Conservation (phyloP, 2,329 filamentous ascomycete species). For the Clonostachys rhizophaga region DNA sequence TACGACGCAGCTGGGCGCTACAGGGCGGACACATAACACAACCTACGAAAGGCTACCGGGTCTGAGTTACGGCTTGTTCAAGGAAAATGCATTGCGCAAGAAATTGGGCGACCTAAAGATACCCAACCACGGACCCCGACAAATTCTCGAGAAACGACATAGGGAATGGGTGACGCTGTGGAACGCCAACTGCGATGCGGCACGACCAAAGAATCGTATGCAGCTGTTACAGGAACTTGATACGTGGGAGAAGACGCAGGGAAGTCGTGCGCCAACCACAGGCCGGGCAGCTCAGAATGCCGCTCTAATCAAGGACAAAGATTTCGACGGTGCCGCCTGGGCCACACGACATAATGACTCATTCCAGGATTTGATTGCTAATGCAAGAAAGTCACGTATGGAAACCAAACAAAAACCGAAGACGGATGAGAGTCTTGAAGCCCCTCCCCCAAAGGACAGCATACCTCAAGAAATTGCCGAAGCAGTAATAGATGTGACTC, state of each 20-base stretch:
- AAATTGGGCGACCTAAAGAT: slow-evolving; percentile 81
- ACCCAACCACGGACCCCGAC: slow-evolving; percentile 61
- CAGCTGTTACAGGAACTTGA: slow-evolving; percentile 78
- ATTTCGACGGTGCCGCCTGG: slow-evolving; percentile 81
- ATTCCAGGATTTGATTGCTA: slow-evolving; percentile 76
- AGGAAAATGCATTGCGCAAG: slow-evolving; percentile 70
- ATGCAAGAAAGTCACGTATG: slow-evolving; percentile 56
- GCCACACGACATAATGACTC: slow-evolving; percentile 65
- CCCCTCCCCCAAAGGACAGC: not conserved
- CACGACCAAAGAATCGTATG: slow-evolving; percentile 61
- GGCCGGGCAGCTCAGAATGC: slow-evolving; percentile 28
- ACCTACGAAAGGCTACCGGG: slow-evolving; percentile 65
- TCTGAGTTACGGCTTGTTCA: slow-evolving; percentile 84
- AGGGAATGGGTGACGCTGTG: slow-evolving; percentile 93
- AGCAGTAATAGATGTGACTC: not conserved
- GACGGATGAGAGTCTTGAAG: slow-evolving; percentile 1
- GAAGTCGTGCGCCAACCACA: slow-evolving; percentile 47
- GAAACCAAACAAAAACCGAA: slow-evolving; percentile 25
- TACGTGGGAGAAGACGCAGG: slow-evolving; percentile 81
- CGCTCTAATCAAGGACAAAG: slow-evolving; percentile 69
- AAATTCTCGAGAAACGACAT: slow-evolving; percentile 73
- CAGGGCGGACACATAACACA: slow-evolving; percentile 21
- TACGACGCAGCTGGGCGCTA: slow-evolving; percentile 4
- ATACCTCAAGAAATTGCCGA: not conserved
- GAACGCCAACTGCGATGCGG: slow-evolving; percentile 95